Conservation (phyloP, 139 green algal species). For the Volvox africanus region DNA sequence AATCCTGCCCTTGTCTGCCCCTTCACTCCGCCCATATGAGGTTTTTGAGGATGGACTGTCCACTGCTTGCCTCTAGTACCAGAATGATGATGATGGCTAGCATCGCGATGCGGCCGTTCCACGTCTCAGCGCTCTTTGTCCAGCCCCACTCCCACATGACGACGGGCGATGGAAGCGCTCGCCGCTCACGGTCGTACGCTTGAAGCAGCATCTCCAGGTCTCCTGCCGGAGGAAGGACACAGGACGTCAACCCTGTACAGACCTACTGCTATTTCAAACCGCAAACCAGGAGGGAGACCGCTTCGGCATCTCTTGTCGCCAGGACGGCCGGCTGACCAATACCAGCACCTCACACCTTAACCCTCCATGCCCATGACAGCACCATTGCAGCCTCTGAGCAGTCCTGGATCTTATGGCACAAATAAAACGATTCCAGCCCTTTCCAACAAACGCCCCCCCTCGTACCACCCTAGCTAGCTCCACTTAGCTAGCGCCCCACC, state of each 20-base stretch:
- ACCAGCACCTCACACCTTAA: too few species aligned
- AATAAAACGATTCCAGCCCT: too few species aligned
- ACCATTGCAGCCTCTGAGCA: too few species aligned
- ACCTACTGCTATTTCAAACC: not conserved
- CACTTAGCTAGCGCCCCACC: not conserved
- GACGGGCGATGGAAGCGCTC: slow-evolving; percentile 87
- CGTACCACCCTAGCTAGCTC: too few species aligned
- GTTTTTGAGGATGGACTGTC: slow-evolving; percentile 68
- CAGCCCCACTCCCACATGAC: slow-evolving; percentile 93
- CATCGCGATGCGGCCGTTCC: slow-evolving; percentile 96
- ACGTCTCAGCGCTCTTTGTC: slow-evolving; percentile 82
- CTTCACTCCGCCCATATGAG: slow-evolving; percentile 37
- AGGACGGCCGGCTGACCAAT: too few species aligned
- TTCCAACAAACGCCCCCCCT: too few species aligned
- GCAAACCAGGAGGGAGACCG: not conserved
- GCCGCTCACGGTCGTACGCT: slow-evolving; percentile 93
- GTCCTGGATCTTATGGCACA: too few species aligned
- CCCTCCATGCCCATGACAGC: too few species aligned
- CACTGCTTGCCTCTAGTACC: slow-evolving; percentile 84
- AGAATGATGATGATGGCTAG: slow-evolving; percentile 81
- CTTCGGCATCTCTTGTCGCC: too few species aligned
- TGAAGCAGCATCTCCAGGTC: slow-evolving; percentile 92
- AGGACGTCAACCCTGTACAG: not conserved
- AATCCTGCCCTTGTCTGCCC: not conserved
- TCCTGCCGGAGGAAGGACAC: slow-evolving; percentile 48